Base-by-base conservation (phyloP, 1,284 basidiomycete genomes). In the Moesziomyces aphidis region DNA sequence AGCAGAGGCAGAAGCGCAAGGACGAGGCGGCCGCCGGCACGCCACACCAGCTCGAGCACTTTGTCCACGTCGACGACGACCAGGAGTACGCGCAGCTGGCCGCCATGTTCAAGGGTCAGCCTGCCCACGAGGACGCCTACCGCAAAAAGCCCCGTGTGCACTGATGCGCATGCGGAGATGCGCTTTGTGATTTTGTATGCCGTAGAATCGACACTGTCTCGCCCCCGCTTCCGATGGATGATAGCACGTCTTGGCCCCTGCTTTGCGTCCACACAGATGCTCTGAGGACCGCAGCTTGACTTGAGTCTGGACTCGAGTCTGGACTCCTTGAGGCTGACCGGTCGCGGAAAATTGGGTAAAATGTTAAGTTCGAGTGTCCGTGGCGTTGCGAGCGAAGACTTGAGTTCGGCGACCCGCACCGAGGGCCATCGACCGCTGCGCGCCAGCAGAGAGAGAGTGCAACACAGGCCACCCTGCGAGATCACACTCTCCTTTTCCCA, bases 1-100 rank as follows among this genome's bases (percentile, higher is more conserved):
- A 95, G 50, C 94, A 97, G 87, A 88, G 96, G 63, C 93, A 95
- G 85, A 89, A 90, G 85, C 88, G 96, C 77, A 91, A 90, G 84
- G 93, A 95, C 77, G 96, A 98, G 86, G 83, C 84, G 11, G 90
- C 91, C 1, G 89, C 88, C 19, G 91, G 90, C 3, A 90, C 88
- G 19, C 87, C 88, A 2, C 97, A 95, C 93, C 83, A 89, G 77
- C 67, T 84, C 24, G 71, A 78, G 28, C 63, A 83, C 67, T 86
- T 86, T 68, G 78, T 77, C 23, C 76, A 80, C 57, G 58, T 85
- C 19, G 69, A 76, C 5, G 76, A 81, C 48, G 86, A 86, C 66
- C 71, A 84, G 50, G 85, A 85, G 50, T 86, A 83, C 66, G 60
- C 78, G 50, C 56, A 65, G 44, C 66, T 83, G 17, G 66, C 69